Evolutionary conservation across 345 rosid genomes (phyloP).

Genomic region (Eucalyptus pumila): DNA sequence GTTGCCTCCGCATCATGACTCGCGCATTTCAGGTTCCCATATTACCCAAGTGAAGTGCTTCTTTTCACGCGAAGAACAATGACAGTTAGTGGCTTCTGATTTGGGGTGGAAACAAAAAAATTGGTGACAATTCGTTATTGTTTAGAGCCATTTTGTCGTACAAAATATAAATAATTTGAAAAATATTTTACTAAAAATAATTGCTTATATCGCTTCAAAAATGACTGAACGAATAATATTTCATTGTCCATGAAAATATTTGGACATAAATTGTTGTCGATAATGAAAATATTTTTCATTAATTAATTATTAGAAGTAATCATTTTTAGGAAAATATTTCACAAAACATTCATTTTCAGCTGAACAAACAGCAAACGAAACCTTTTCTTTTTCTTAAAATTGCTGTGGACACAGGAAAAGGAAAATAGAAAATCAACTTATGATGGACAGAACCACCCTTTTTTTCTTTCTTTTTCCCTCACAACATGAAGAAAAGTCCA

Average conservation of each 20-base stretch:
- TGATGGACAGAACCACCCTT: neutral
- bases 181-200: too few relatives aligned
- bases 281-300: neutral
- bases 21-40: neutral
- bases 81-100: neutral
- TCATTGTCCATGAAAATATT: neutral
- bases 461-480: too few relatives aligned
- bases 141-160: neutral
- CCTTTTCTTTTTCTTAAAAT: neutral
- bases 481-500: too few relatives aligned
- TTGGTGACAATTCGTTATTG: too few relatives aligned
- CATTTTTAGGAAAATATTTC: too few relatives aligned
- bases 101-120: neutral
- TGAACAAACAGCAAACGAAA: too few relatives aligned
- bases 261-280: neutral
- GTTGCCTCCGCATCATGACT: neutral
- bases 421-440: neutral
- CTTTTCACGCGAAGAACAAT: neutral
- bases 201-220: too few relatives aligned
- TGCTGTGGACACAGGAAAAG: neutral
- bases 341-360: neutral
- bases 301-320: neutral
- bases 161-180: too few relatives aligned
- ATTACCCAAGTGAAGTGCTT: too few relatives aligned
- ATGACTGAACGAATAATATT: neutral